A percentile compares a stretch with the other conserved stretches of the same genome.
phyloP scores from a whole-genome alignment of 176 grass and related monocot genomes.

The Hordeum vulgare region MorexV3_pseudomolecules_assembly NC_058522.1:471718977-471719476 shows the following conservation, averaged over 20 bases:
- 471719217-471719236: conserved; percentile 9
- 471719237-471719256: neutral
- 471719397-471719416: neutral
- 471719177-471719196: conserved; percentile 48
- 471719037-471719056: neutral
- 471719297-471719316: neutral
- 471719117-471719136: neutral
- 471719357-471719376: neutral
- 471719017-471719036: neutral
- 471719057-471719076: neutral
- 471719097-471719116: neutral
- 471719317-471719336: neutral
- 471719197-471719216: conserved; percentile 43
- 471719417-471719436: neutral
- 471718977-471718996: neutral
- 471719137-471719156: neutral
- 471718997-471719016: neutral
- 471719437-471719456: neutral
- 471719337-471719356: neutral
- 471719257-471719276: neutral
- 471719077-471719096: neutral
- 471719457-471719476: no score
- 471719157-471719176: conserved; percentile 24
- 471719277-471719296: neutral
- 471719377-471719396: neutral